Conservation (phyloP, 2,329 filamentous ascomycete species). For the Pseudogymnoascus sp. region DNA sequence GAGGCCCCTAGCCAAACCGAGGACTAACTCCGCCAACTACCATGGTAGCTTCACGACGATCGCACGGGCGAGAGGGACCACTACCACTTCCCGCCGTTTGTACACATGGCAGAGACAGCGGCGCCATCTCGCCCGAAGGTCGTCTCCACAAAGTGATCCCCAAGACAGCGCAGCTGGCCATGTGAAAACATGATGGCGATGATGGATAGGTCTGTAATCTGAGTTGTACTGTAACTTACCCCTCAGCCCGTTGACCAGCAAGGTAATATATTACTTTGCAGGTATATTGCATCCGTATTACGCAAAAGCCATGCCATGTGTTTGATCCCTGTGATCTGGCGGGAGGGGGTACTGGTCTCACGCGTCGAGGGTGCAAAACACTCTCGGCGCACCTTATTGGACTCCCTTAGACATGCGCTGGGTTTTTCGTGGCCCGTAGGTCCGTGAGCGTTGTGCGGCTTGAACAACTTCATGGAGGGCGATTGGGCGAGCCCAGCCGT, state of each 20-base stretch:
- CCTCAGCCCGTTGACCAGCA: background rate
- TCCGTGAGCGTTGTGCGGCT: background rate
- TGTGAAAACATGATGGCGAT: background rate
- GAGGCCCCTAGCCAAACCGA: background rate
- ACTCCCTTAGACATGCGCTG: background rate
- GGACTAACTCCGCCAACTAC: background rate
- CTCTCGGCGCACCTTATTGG: background rate
- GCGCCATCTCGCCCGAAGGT: background rate
- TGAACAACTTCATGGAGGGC: background rate
- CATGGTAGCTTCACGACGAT: background rate
- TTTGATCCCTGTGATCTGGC: conserved; percentile 1
- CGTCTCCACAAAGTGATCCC: background rate
- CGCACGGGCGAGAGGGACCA: background rate
- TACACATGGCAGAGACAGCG: background rate
- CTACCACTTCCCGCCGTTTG: background rate
- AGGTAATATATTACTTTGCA: conserved; percentile 1
- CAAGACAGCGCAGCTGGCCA: background rate
- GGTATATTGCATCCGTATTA: background rate
- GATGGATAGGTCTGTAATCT: background rate
- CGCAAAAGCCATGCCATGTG: conserved; percentile 7
- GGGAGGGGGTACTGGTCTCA: background rate
- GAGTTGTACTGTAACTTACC: background rate
- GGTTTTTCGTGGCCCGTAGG: background rate
- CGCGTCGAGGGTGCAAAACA: background rate
- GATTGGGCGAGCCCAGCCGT: conserved; percentile 2